Conservation (phyloP, 1,284 basidiomycete genomes). For the Ceratobasidium sp. region DNA sequence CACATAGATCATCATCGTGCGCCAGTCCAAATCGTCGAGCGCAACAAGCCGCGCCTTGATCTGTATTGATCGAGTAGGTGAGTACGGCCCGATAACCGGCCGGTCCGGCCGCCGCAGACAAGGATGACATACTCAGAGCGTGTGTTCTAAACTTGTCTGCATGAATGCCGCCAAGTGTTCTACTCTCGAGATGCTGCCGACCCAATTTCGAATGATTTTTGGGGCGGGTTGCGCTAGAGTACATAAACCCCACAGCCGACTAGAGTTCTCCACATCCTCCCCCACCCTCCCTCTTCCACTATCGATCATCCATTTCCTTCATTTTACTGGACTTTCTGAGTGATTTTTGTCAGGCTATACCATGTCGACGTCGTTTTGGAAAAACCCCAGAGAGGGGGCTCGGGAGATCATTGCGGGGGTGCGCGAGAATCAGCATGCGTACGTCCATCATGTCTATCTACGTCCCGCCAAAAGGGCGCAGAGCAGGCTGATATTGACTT, state of each 20-base stretch:
- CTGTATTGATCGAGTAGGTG: background rate
- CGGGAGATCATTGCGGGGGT: constrained; percentile 28
- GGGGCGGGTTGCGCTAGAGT: constrained; percentile 1
- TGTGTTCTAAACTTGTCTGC: constrained; percentile 12
- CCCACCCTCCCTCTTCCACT: background rate
- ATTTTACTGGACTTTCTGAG: background rate
- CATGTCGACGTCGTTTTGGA: constrained; percentile 39
- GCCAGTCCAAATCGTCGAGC: too few species aligned
- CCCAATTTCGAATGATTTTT: constrained; percentile 38
- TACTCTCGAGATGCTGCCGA: constrained; percentile 16
- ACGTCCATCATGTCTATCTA: background rate
- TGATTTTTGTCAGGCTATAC: constrained; percentile 9
- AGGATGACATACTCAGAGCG: constrained; percentile 7
- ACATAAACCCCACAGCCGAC: constrained; percentile 34
- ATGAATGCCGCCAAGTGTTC: constrained; percentile 11
- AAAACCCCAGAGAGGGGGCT: constrained; percentile 34
- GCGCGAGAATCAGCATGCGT: constrained; percentile 33
- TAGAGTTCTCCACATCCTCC: constrained; percentile 15
- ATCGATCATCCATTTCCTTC: background rate
- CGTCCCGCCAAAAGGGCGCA: too few species aligned
- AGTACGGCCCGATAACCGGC: background rate
- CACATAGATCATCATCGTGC: too few species aligned
- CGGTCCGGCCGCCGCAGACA: constrained; percentile 26
- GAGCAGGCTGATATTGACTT: background rate
- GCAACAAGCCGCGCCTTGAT: background rate